A percentile compares a stretch with the other conserved stretches of the same genome.
Evolutionary conservation across 768 basidiomycete genomes (phyloP).

Genomic region (Termitomyces sp.): DNA sequence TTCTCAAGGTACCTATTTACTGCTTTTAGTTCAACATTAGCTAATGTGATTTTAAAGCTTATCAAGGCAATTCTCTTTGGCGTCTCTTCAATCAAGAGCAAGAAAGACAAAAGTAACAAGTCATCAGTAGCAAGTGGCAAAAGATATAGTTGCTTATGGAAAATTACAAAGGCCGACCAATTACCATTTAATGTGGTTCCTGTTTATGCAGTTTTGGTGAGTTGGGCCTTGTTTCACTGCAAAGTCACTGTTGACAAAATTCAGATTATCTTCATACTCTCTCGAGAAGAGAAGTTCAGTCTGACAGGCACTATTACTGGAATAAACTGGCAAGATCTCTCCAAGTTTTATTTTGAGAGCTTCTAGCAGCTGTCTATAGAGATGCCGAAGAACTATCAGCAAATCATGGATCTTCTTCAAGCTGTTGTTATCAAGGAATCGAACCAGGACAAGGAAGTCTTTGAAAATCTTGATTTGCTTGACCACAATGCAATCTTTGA

Average conservation of each 20-base stretch:
- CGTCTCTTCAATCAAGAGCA: neutral
- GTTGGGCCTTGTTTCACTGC: neutral
- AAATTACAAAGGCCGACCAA: neutral
- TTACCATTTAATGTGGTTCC: too few relatives aligned
- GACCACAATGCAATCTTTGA: neutral
- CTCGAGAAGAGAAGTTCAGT: neutral
- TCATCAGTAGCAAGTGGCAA: neutral
- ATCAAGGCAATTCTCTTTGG: neutral
- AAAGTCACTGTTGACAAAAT: neutral
- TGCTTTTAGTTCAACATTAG: neutral
- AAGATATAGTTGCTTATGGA: neutral
- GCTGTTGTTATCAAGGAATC: neutral
- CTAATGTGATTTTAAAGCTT: neutral
- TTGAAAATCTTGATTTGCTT: neutral
- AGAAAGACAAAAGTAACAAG: neutral
- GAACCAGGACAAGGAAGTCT: neutral
- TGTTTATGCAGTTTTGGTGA: neutral
- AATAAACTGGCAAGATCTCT: neutral
- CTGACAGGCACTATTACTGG: neutral
- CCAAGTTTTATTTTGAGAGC: neutral
- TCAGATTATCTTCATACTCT: neutral
- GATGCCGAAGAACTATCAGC: neutral
- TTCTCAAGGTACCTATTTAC: neutral
- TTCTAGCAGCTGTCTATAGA: too few relatives aligned
- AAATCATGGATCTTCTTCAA: neutral